These are phyloP conservation scores for Tagetes erecta DNA, from an alignment of 129 eudicot species.

Conservation along the genomic window DNA sequence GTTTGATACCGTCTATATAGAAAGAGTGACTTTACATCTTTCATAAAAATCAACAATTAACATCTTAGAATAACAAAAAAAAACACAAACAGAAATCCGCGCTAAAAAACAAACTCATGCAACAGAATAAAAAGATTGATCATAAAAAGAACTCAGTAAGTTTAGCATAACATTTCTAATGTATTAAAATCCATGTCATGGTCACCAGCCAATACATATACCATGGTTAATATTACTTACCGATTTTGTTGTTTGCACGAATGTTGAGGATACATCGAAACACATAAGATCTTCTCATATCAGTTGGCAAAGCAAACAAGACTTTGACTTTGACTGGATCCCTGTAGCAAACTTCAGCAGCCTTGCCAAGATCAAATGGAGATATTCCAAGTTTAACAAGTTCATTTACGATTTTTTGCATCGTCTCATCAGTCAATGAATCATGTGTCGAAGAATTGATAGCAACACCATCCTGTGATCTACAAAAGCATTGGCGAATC, in stretches of 20 bases:
- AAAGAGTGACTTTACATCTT: no score
- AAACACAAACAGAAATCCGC: no score
- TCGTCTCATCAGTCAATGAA: conserved; percentile 1
- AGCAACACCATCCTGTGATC: background rate
- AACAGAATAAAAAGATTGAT: no score
- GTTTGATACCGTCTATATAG: no score
- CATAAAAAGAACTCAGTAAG: no score
- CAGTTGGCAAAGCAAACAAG: conserved; percentile 9
- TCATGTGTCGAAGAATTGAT: background rate
- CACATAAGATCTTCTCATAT: conserved; percentile 5
- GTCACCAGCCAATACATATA: background rate
- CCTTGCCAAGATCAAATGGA: background rate
- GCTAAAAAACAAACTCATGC: no score
- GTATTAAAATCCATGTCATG: no score
- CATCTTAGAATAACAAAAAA: no score
- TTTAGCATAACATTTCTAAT: no score
- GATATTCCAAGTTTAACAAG: background rate
- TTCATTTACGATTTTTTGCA: background rate
- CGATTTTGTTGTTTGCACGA: background rate
- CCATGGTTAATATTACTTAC: background rate
- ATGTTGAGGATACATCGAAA: background rate
- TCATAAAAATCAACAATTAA: no score
- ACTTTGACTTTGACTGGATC: background rate
- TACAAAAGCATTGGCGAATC: background rate
- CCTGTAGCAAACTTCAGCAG: conserved; percentile 1